Conservation (phyloP, 768 basidiomycete genomes). For the Boletus rubroflammeus region DNA sequence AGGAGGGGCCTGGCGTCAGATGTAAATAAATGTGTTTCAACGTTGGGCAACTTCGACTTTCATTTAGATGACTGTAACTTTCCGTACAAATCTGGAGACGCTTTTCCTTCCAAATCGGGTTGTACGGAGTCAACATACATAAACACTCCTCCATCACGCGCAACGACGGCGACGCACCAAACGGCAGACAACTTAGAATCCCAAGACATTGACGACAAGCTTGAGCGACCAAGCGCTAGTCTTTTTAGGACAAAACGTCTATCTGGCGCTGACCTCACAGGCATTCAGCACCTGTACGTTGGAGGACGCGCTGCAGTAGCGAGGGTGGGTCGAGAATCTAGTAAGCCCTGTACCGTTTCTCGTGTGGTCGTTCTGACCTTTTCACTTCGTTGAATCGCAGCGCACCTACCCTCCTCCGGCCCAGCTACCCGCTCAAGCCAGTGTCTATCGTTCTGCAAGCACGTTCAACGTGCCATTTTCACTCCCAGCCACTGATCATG, state of each 20-base stretch:
- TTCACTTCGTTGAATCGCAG: background rate
- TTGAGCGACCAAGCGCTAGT: background rate
- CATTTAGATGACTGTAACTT: too few species aligned
- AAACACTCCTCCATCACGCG: conserved; percentile 9
- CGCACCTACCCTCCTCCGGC: background rate
- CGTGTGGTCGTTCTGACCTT: background rate
- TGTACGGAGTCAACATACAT: conserved; percentile 1
- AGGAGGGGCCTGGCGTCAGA: background rate
- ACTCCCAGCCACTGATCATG: conserved; percentile 34
- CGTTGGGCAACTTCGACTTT: background rate
- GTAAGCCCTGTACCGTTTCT: conserved; percentile 1
- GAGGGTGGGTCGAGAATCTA: background rate
- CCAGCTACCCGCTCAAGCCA: background rate
- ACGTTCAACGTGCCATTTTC: background rate
- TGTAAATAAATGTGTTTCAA: background rate
- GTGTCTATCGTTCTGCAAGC: background rate
- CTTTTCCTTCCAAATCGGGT: background rate
- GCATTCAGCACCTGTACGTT: background rate
- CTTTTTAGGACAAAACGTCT: background rate
- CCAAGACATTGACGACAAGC: background rate
- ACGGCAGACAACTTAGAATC: background rate
- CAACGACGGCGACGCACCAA: conserved; percentile 11
- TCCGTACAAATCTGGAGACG: too few species aligned
- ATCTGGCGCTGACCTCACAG: background rate
- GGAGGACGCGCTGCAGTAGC: background rate